Evolutionary conservation across 306 rosid genomes (phyloP).

Genomic region (Lotus japonicus): DNA sequence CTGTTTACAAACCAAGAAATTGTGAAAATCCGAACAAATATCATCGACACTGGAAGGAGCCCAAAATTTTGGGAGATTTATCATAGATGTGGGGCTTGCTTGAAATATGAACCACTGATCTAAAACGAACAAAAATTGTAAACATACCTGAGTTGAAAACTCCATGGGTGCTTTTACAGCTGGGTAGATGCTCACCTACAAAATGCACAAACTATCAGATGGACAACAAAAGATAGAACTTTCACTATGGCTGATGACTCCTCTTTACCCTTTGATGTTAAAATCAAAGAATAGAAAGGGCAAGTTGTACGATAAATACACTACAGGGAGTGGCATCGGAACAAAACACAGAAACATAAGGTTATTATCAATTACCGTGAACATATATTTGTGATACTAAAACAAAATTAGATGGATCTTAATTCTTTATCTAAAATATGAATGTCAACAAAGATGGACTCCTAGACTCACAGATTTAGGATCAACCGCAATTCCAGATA

Average conservation of each 20-base stretch:
- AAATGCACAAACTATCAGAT: constrained; percentile 21
- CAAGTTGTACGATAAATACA: too few relatives aligned
- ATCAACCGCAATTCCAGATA: constrained; percentile 72
- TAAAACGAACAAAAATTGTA: not conserved
- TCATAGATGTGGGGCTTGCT: not conserved
- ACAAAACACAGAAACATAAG: not conserved
- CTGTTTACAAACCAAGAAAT: constrained; percentile 32
- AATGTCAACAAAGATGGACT: constrained; percentile 7
- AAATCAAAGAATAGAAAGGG: not conserved
- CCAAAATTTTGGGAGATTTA: not conserved
- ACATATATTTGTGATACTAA: constrained; percentile 7
- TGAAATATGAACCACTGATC: constrained; percentile 13
- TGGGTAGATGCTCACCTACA: constrained; percentile 88
- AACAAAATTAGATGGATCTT: constrained; percentile 10
- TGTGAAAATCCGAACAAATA: not conserved
- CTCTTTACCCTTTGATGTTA: not conserved
- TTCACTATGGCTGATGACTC: not conserved
- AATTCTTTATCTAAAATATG: not conserved
- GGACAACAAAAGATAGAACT: constrained; percentile 7
- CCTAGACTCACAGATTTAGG: constrained; percentile 75
- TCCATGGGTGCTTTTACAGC: constrained; percentile 88
- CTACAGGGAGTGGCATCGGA: not conserved
- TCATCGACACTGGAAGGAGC: not conserved
- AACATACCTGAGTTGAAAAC: constrained; percentile 67
- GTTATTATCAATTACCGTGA: not conserved